Evolutionary conservation across 2,329 filamentous ascomycete species (phyloP).

Genomic region (Aspergillus bombycis): DNA sequence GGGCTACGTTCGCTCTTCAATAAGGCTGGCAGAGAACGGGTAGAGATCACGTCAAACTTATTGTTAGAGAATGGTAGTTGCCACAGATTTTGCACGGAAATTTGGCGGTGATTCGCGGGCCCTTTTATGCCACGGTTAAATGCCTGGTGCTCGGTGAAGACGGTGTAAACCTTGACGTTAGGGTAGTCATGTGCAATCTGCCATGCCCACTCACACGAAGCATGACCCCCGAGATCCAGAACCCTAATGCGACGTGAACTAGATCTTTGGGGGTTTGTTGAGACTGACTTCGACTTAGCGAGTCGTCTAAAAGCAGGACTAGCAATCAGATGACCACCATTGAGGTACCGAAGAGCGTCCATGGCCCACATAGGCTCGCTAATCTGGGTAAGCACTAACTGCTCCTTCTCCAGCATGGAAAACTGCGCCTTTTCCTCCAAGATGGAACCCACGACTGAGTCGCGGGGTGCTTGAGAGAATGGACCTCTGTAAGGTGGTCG

Average conservation of each 20-base stretch:
- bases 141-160: constrained; percentile 74
- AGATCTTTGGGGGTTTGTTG: constrained; percentile 26
- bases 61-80: constrained; percentile 81
- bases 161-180: constrained; percentile 83
- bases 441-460: constrained; percentile 66
- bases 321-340: constrained; percentile 63
- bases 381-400: constrained; percentile 75
- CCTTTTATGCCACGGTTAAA: constrained; percentile 77
- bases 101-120: constrained; percentile 82
- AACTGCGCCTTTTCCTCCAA: constrained; percentile 51
- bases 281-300: constrained; percentile 30
- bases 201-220: constrained; percentile 94
- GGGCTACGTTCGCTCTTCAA: constrained; percentile 70
- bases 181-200: constrained; percentile 84
- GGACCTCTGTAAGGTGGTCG: constrained; percentile 71
- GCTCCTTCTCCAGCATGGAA: constrained; percentile 68
- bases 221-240: constrained; percentile 83
- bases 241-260: constrained; percentile 63
- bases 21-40: constrained; percentile 80
- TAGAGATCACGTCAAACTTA: constrained; percentile 90
- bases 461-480: constrained; percentile 72
- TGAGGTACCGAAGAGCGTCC: constrained; percentile 63
- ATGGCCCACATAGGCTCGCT: constrained; percentile 64
- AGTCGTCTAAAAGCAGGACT: constrained; percentile 52
- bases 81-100: constrained; percentile 75